phyloP scores from a whole-genome alignment of 2,329 filamentous ascomycete genomes.

The Botrytis aclada region DNA sequence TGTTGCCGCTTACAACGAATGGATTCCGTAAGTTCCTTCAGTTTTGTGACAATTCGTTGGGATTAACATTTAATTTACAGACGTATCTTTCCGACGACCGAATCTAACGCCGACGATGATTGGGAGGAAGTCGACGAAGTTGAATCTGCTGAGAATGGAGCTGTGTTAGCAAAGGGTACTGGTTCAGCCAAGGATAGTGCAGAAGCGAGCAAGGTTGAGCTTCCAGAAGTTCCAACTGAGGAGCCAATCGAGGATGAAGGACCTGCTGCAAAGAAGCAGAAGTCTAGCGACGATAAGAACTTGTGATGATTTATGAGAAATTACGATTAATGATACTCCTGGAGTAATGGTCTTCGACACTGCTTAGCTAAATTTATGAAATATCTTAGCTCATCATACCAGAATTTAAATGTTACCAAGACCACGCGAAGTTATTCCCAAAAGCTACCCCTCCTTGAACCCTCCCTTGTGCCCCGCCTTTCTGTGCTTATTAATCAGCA shows the following conservation, averaged over 20 bases:
- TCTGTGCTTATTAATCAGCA: conserved; percentile 5
- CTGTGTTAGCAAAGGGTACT: conserved; percentile 13
- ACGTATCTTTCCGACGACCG: conserved; percentile 48
- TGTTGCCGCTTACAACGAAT: conserved; percentile 64
- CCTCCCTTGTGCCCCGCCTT: background rate
- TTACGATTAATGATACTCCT: background rate
- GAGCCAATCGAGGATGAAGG: conserved; percentile 38
- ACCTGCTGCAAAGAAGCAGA: conserved; percentile 40
- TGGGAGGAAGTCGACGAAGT: conserved; percentile 34
- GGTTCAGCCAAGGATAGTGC: conserved; percentile 19
- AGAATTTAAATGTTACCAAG: background rate
- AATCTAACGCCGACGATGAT: conserved; percentile 30
- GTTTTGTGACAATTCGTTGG: conserved; percentile 11
- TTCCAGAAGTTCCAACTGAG: conserved; percentile 41
- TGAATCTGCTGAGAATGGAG: conserved; percentile 31
- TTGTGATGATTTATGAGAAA: conserved; percentile 9
- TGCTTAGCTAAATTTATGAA: background rate
- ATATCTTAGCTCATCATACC: background rate
- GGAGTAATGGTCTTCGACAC: background rate
- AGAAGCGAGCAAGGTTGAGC: conserved; percentile 31
- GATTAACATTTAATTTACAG: conserved; percentile 33
- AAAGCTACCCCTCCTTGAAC: conserved; percentile 11
- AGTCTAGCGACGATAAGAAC: conserved; percentile 30
- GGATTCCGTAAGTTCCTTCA: conserved; percentile 64
- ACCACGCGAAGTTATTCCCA: background rate